A percentile compares a stretch with the other conserved stretches of the same genome.
These are phyloP conservation scores for Phytophthora kernoviae DNA, from an alignment of 352 stramenopile species.

Conservation along the genomic window DNA sequence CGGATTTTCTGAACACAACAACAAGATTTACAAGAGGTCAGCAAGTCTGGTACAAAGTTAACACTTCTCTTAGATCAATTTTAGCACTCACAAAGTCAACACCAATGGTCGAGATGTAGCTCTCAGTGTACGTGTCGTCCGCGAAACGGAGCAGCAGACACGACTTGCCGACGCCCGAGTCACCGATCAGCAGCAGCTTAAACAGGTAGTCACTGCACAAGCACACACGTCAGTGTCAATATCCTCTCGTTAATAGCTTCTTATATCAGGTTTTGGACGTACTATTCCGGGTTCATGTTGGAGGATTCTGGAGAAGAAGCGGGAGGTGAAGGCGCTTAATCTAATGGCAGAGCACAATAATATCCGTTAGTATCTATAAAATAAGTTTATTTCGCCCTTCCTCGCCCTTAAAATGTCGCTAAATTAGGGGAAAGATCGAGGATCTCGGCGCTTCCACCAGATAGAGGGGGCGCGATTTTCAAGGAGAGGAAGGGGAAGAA, in stretches of 20 bases:
- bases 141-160: slow-evolving; percentile 99
- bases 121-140: slow-evolving; percentile 99
- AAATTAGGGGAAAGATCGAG: slow-evolving; percentile 27
- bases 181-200: slow-evolving; percentile 98
- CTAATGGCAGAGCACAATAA: slow-evolving; percentile 8
- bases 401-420: slow-evolving; percentile 6
- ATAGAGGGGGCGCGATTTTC: background rate
- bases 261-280: slow-evolving; percentile 36
- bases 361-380: background rate
- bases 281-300: slow-evolving; percentile 95
- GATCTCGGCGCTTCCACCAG: slow-evolving; percentile 20
- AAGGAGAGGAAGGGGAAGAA: slow-evolving; percentile 2
- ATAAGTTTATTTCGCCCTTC: background rate
- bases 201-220: slow-evolving; percentile 96
- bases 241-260: slow-evolving; percentile 1
- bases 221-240: slow-evolving; percentile 15
- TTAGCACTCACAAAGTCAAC: slow-evolving; percentile 97
- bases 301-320: slow-evolving; percentile 21
- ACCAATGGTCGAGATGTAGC: slow-evolving; percentile 99
- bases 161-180: slow-evolving; percentile 98
- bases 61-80: too few relatives aligned
- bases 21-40: slow-evolving; percentile 23
- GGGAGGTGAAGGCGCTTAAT: slow-evolving; percentile 29
- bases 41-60: slow-evolving; percentile 10
- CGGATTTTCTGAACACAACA: slow-evolving; percentile 94